Conservation (phyloP, 176 grass and related monocot species). For the Carex cristatella region DNA sequence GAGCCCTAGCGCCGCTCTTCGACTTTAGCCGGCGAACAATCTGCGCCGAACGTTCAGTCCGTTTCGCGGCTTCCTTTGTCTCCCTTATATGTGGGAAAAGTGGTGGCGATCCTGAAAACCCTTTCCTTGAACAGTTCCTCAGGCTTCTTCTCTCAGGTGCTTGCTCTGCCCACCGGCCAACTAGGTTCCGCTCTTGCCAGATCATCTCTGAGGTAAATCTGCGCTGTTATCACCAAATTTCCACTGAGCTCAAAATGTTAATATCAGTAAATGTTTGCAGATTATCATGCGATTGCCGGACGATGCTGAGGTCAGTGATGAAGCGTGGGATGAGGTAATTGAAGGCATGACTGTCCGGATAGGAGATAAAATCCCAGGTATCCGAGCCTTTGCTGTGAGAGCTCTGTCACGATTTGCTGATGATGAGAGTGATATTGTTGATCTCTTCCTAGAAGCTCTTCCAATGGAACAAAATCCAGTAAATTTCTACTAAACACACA, state of each 20-base stretch:
- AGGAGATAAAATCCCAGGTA: constrained; percentile 63
- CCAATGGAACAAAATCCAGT: constrained; percentile 64
- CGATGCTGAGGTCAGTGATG: constrained; percentile 74
- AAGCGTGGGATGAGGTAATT: constrained; percentile 82
- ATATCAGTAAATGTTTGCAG: constrained; percentile 28
- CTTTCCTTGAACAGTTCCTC: constrained; percentile 76
- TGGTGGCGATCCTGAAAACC: constrained; percentile 4
- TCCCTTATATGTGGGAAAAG: constrained; percentile 23
- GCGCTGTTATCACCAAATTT: neutral
- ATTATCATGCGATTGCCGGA: constrained; percentile 73
- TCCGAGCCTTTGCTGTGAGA: constrained; percentile 60
- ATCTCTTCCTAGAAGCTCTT: constrained; percentile 63
- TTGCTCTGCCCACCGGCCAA: constrained; percentile 41
- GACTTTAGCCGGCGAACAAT: constrained; percentile 39
- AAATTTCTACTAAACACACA: constrained; percentile 14
- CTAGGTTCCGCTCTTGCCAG: constrained; percentile 61
- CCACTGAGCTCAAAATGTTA: neutral
- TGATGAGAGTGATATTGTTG: constrained; percentile 57
- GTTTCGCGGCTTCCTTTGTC: constrained; percentile 54
- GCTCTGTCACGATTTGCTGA: constrained; percentile 71
- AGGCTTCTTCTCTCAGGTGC: constrained; percentile 53
- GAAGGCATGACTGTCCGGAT: constrained; percentile 63
- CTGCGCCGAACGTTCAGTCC: constrained; percentile 43
- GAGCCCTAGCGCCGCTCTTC: constrained; percentile 60
- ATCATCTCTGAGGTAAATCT: constrained; percentile 66